Percentiles rank a stretch among this genome's conserved stretches.
These are phyloP conservation scores for Alternaria arbusti DNA, from an alignment of 2,329 filamentous ascomycete genomes.

Conservation along the genomic window DNA sequence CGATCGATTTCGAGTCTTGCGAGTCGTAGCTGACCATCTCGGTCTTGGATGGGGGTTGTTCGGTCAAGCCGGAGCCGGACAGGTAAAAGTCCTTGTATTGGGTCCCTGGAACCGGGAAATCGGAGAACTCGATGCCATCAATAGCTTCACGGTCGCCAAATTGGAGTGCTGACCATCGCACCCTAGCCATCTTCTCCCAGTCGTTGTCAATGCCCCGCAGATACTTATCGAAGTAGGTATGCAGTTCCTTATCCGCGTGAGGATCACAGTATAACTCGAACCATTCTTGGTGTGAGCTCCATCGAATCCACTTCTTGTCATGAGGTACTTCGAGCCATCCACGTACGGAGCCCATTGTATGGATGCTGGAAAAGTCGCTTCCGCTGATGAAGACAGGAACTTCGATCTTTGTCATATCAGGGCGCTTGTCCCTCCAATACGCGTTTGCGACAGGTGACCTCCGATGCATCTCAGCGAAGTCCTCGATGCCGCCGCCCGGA, in stretches of 20 bases:
- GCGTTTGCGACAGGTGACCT: conserved; percentile 6
- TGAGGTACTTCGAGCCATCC: conserved; percentile 6
- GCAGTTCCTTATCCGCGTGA: conserved; percentile 13
- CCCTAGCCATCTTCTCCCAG: conserved; percentile 56
- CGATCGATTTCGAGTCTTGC: conserved; percentile 19
- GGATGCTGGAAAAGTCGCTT: conserved; percentile 15
- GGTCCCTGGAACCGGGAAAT: conserved; percentile 25
- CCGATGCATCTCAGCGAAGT: conserved; percentile 3
- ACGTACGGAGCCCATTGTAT: conserved; percentile 19
- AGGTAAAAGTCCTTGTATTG: conserved; percentile 19
- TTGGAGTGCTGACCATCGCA: conserved; percentile 51
- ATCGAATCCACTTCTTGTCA: conserved; percentile 10
- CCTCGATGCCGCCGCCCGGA: conserved; percentile 3
- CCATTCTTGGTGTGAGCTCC: conserved; percentile 22
- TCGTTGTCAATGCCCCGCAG: conserved; percentile 53
- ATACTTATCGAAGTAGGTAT: conserved; percentile 56
- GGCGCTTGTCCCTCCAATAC: conserved; percentile 20
- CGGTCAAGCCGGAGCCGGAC: conserved; percentile 5
- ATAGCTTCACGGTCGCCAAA: conserved; percentile 26
- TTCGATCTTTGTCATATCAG: conserved; percentile 16
- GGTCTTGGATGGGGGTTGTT: not conserved
- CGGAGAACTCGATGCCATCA: conserved; percentile 19
- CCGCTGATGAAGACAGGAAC: conserved; percentile 18
- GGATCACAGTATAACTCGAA: conserved; percentile 18
- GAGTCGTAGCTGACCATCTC: conserved; percentile 22